These are phyloP conservation scores for Achlya hypogyna DNA, from an alignment of 352 stramenopile genomes.

Conservation along the genomic window DNA sequence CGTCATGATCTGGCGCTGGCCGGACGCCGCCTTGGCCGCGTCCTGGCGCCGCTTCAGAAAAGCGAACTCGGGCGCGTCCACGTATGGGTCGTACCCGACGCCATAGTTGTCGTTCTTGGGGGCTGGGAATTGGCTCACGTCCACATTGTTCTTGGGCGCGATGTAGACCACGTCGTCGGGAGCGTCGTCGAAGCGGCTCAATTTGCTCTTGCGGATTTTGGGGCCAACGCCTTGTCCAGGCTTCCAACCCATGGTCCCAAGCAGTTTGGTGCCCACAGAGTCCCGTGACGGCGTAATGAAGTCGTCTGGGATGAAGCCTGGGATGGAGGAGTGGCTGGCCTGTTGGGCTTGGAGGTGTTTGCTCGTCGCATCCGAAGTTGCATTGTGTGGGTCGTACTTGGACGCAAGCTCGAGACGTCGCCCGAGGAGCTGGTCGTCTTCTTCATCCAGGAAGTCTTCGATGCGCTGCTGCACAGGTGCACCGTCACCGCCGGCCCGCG, in stretches of 20 bases:
- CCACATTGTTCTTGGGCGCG: conserved; percentile 44
- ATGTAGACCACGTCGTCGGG: conserved; percentile 40
- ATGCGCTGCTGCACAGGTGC: conserved; percentile 46
- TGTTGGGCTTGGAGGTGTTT: conserved; percentile 20
- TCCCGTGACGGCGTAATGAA: conserved; percentile 59
- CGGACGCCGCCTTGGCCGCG: conserved; percentile 26
- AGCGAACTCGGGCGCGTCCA: conserved; percentile 60
- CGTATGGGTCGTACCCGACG: conserved; percentile 68
- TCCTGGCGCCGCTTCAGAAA: conserved; percentile 30
- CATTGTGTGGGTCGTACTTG: conserved; percentile 40
- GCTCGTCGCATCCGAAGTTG: conserved; percentile 31
- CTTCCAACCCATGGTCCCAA: conserved; percentile 87
- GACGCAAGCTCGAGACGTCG: conserved; percentile 60
- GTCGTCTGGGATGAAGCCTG: conserved; percentile 51
- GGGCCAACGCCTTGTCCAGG: conserved; percentile 83
- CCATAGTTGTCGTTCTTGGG: conserved; percentile 71
- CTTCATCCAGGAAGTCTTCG: conserved; percentile 93
- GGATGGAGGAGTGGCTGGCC: conserved; percentile 22
- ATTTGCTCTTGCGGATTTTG: conserved; percentile 42
- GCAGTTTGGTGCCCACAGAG: conserved; percentile 72
- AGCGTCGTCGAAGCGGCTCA: conserved; percentile 22
- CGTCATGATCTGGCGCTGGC: conserved; percentile 46
- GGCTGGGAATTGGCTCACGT: conserved; percentile 44
- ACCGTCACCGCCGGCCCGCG: conserved; percentile 27
- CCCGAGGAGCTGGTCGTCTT: conserved; percentile 85